Conservation (phyloP, 2,329 filamentous ascomycete species). For the Berkeleyomyces basicola region DNA sequence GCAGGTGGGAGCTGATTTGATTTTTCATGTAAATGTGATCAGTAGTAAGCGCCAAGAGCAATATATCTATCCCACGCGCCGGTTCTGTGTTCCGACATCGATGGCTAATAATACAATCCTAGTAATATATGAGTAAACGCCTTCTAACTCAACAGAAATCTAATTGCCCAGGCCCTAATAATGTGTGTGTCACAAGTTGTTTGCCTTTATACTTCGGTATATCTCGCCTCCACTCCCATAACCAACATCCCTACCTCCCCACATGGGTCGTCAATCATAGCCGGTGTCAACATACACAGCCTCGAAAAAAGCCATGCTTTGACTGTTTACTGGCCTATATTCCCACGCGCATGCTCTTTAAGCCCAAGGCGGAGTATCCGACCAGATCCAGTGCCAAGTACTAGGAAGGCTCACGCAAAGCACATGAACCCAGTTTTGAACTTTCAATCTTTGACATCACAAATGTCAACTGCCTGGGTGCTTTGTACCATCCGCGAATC, state of each 20-base stretch:
- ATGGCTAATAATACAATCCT: no score
- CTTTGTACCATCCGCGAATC: background rate
- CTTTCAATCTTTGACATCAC: background rate
- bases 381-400: background rate
- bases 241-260: background rate
- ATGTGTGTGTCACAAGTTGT: no score
- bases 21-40: no score
- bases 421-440: background rate
- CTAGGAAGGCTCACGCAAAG: background rate
- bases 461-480: background rate
- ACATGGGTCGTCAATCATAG: background rate
- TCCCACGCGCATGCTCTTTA: background rate
- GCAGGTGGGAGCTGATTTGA: no score
- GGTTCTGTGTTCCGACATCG: no score
- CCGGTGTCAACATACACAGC: background rate
- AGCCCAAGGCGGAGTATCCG: background rate
- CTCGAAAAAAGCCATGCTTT: background rate
- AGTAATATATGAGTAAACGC: no score
- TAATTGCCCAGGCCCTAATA: no score
- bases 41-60: no score
- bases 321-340: no score
- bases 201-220: no score
- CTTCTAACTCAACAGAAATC: background rate
- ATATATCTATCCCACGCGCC: no score
- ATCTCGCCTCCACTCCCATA: background rate